Base-by-base conservation (phyloP, 108 stramenopile species). In the Mayamaea pseudoterrestris region DNA sequence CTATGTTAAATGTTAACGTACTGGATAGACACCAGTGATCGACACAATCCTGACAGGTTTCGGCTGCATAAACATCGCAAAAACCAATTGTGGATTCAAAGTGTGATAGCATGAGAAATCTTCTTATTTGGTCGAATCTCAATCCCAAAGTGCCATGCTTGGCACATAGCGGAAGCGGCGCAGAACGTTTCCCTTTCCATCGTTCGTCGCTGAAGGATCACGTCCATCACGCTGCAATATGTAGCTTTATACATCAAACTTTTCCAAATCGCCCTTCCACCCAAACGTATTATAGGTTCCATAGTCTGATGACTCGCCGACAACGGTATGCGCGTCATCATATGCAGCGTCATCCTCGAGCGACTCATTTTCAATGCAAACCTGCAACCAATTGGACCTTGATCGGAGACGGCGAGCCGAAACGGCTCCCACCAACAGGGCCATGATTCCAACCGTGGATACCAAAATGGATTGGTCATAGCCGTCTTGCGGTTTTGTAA, bases 201-300 rank as follows among this genome's bases (percentile, higher is more conserved):
- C n/a, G n/a, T n/a, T n/a, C n/a, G n/a, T n/a, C n/a, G n/a, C n/a
- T n/a, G n/a, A n/a, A n/a, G n/a, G n/a, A n/a, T n/a, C n/a, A n/a
- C n/a, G n/a, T n/a, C n/a, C n/a, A n/a, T n/a, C n/a, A n/a, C n/a
- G n/a, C n/a, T n/a, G n/a, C n/a, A n/a, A n/a, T n/a, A n/a, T n/a
- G n/a, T n/a, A n/a, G n/a, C 37, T 6, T 35, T 69, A 86, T 28
- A 86, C 84, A 67, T 87, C 84, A 76, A 87, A 87, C 60, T 87
- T 87, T 50, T 87, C 84, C 69, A 87, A 44, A 57, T 87, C 84
- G 9, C 84, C 84, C 62, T 66, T 63, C 66, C 66, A 65, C 40
- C 47, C 62, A 57, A 69, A 72, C 26, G 68, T 75, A 47, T 65
- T 68, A 55, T 76, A 76, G 9, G 61, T 55, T 23, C 26, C 26